Evolutionary conservation across 257 asterid genomes (phyloP).

Genomic region (Plantago elongata): DNA sequence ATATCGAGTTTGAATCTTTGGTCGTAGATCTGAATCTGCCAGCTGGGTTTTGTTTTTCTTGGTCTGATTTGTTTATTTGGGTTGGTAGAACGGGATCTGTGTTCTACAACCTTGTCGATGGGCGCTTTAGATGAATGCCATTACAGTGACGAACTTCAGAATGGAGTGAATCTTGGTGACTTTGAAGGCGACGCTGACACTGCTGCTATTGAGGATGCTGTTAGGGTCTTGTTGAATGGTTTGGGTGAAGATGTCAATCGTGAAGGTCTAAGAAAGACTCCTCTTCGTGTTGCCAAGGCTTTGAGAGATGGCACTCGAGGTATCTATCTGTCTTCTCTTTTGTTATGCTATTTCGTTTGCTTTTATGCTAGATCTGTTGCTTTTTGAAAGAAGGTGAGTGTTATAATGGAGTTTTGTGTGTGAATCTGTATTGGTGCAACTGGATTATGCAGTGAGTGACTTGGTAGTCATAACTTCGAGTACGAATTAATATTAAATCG

Average conservation of each 20-base stretch:
- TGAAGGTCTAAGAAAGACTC: slow-evolving; percentile 77
- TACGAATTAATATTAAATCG: no score
- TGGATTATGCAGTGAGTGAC: no score
- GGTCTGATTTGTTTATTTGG: slow-evolving; percentile 18
- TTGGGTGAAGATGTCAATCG: slow-evolving; percentile 91
- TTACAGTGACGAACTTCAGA: slow-evolving; percentile 45
- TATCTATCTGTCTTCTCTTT: slow-evolving; percentile 15
- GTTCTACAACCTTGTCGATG: slow-evolving; percentile 40
- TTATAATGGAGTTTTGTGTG: no score
- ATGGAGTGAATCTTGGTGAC: slow-evolving; percentile 53
- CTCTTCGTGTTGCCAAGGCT: slow-evolving; percentile 92
- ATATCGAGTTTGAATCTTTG: slow-evolving; percentile 41
- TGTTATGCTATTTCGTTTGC: not conserved
- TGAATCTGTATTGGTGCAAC: no score
- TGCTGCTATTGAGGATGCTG: slow-evolving; percentile 69
- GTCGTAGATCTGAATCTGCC: slow-evolving; percentile 30
- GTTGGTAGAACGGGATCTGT: slow-evolving; percentile 19
- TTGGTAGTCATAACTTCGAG: no score
- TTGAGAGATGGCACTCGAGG: slow-evolving; percentile 84
- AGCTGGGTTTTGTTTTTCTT: slow-evolving; percentile 16
- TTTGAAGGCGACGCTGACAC: slow-evolving; percentile 47
- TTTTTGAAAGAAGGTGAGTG: not conserved
- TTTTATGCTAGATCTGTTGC: slow-evolving; percentile 16
- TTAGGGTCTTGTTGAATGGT: slow-evolving; percentile 75
- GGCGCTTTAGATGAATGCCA: slow-evolving; percentile 85